Percentiles rank a stretch among this genome's conserved stretches.
Conservation (phyloP, 331 rosid species). For the Acacia pycnantha region DNA sequence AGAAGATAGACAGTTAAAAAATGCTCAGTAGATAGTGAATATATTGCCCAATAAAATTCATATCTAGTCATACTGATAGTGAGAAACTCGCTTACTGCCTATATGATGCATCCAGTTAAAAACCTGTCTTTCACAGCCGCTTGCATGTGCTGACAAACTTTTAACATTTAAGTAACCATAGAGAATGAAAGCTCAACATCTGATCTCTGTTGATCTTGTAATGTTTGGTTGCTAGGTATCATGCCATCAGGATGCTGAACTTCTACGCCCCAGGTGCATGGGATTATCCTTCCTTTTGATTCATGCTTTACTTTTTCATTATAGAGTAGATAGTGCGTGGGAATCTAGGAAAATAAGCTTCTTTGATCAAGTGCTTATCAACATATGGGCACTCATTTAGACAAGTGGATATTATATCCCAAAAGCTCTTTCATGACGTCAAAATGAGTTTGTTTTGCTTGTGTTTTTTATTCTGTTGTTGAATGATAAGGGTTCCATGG, state of each 20-base stretch:
- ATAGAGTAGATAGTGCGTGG: background rate
- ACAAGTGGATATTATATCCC: background rate
- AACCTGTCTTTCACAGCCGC: background rate
- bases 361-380: no score
- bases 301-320: background rate
- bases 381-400: no score
- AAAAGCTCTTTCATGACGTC: background rate
- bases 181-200: no score
- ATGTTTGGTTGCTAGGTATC: conserved; percentile 56
- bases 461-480: no score
- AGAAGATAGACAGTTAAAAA: background rate
- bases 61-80: background rate
- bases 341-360: background rate
- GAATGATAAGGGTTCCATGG: background rate
- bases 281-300: conserved; percentile 3
- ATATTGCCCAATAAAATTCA: background rate
- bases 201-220: background rate
- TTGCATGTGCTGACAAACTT: no score
- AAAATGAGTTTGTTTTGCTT: background rate
- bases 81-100: background rate
- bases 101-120: background rate
- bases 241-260: conserved; percentile 93
- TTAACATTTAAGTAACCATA: no score
- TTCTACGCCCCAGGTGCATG: conserved; percentile 88
- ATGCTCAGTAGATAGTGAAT: no score